phyloP scores from a whole-genome alignment of 495 filamentous ascomycete species.

The Collariella sp. region DNA sequence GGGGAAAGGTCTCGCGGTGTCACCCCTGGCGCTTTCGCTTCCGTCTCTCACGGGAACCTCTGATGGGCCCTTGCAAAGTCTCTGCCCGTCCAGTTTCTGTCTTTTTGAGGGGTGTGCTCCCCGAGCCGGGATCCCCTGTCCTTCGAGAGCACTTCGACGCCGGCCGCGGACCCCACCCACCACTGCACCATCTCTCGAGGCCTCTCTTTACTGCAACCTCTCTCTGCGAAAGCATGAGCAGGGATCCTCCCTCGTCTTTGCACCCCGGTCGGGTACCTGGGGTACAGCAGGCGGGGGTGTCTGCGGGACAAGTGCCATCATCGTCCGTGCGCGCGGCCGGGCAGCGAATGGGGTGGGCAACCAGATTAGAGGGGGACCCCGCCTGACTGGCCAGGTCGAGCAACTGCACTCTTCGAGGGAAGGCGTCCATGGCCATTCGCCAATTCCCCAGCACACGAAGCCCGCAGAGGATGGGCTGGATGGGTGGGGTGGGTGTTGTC shows the following conservation, averaged over 20 bases:
- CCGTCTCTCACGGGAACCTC: constrained; percentile 21
- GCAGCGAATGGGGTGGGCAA: constrained; percentile 18
- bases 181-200: neutral
- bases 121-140: constrained; percentile 3
- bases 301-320: constrained; percentile 16
- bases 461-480: constrained; percentile 10
- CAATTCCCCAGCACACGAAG: constrained; percentile 6
- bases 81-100: neutral
- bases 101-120: neutral
- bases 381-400: constrained; percentile 20
- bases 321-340: constrained; percentile 17
- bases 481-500: constrained; percentile 2
- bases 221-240: neutral
- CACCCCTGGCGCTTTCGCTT: constrained; percentile 19
- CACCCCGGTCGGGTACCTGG: constrained; percentile 19
- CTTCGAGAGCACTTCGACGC: constrained; percentile 7
- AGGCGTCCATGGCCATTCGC: constrained; percentile 9
- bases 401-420: neutral
- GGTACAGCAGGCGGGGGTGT: constrained; percentile 16
- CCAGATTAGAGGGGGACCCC: constrained; percentile 23
- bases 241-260: constrained; percentile 2
- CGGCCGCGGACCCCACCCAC: constrained; percentile 4
- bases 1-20: constrained; percentile 6
- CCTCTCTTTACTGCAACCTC: neutral
- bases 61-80: constrained; percentile 22